These are phyloP conservation scores for Typha latifolia DNA, from an alignment of 176 grass and related monocot species.

Conservation along the genomic window DNA sequence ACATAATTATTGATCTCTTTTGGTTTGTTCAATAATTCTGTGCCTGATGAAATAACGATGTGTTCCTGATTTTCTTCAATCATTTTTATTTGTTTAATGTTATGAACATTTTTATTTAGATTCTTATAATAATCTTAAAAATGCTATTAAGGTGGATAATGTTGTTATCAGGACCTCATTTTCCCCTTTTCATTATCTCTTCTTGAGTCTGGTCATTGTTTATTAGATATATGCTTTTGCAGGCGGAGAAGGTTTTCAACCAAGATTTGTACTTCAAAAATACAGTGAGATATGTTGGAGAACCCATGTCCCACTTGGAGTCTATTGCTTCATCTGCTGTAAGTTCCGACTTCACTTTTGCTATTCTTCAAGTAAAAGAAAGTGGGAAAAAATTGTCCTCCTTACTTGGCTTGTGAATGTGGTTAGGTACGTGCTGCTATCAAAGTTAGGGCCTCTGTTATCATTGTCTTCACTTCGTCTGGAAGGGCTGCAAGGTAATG, in stretches of 20 bases:
- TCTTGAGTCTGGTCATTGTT: slow-evolving; percentile 3
- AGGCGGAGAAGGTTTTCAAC: slow-evolving; percentile 99
- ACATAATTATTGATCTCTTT: slow-evolving; percentile 12
- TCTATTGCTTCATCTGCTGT: slow-evolving; percentile 97
- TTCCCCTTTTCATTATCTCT: background rate
- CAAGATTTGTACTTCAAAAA: slow-evolving; percentile 96
- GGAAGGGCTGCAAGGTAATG: slow-evolving; percentile 93
- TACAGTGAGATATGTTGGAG: slow-evolving; percentile 88
- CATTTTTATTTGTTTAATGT: background rate
- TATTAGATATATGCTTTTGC: slow-evolving; percentile 14
- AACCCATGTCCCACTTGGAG: slow-evolving; percentile 98
- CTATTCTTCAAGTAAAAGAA: no score
- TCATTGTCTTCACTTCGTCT: slow-evolving; percentile 95
- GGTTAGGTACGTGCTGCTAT: slow-evolving; percentile 92
- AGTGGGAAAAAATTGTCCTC: background rate
- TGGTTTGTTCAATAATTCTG: background rate
- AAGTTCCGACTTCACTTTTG: background rate
- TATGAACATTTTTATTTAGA: background rate
- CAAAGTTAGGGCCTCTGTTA: slow-evolving; percentile 95
- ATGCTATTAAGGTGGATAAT: background rate
- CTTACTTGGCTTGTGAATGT: background rate
- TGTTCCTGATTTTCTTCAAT: background rate
- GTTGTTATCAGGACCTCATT: background rate
- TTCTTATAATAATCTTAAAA: background rate
- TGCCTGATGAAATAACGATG: background rate